These are phyloP conservation scores for Verticillium tricorpus DNA, from an alignment of 2,329 filamentous ascomycete species.

Conservation along the genomic window DNA sequence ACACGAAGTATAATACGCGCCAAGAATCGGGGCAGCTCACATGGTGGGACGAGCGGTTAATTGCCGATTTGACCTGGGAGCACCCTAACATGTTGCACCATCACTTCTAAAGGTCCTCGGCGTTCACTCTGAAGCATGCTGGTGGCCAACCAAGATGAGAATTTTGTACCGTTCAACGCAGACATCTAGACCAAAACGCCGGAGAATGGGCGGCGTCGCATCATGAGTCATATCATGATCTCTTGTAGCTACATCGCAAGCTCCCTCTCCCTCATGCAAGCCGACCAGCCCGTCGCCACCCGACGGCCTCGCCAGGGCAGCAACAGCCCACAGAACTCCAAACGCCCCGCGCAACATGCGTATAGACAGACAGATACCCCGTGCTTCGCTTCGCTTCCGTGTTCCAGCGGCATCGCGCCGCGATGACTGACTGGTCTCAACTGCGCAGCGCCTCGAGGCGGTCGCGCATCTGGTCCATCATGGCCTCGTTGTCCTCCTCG, in stretches of 20 bases:
- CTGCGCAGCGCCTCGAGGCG: constrained; percentile 88
- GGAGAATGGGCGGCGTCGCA: neutral
- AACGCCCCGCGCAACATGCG: neutral
- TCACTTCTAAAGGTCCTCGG: too few relatives aligned
- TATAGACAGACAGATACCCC: neutral
- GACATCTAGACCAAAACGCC: neutral
- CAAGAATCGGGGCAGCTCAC: too few relatives aligned
- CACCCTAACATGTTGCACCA: too few relatives aligned
- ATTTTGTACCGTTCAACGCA: neutral
- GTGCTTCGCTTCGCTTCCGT: neutral
- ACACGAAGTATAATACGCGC: too few relatives aligned
- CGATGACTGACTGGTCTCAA: constrained; percentile 30
- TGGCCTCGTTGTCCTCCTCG: constrained; percentile 82
- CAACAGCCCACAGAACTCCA: neutral
- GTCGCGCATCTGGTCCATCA: constrained; percentile 91
- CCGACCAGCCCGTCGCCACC: neutral
- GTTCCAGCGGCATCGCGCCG: neutral
- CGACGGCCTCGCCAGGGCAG: neutral
- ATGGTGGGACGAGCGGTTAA: too few relatives aligned
- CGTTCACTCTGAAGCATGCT: too few relatives aligned
- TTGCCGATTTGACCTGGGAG: too few relatives aligned
- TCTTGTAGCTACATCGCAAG: neutral
- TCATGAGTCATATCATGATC: neutral
- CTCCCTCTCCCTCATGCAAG: neutral
- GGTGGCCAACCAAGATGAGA: neutral